Evolutionary conservation across 176 grass and related monocot genomes (phyloP).

Genomic region (Aechmea fasciata): DNA sequence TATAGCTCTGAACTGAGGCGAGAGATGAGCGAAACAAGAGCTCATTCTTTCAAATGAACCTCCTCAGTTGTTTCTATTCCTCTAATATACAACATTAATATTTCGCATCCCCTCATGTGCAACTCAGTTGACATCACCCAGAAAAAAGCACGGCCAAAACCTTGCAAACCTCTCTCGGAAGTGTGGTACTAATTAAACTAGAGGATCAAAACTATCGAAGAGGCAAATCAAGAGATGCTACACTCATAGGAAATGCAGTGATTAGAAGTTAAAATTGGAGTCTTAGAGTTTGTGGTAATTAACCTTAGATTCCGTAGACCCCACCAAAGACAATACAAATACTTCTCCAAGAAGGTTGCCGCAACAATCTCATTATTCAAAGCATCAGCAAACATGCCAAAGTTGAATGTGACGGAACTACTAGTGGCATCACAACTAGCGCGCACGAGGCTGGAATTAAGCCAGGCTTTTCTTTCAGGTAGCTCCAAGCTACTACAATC

Average conservation of each 20-base stretch:
- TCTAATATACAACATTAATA: too few relatives aligned
- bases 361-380: conserved; percentile 36
- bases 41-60: too few relatives aligned
- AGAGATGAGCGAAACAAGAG: too few relatives aligned
- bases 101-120: too few relatives aligned
- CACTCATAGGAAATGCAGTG: too few relatives aligned
- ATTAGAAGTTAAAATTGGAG: too few relatives aligned
- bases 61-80: too few relatives aligned
- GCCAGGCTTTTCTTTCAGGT: conserved; percentile 34
- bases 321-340: conserved; percentile 98
- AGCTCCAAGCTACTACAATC: conserved; percentile 36
- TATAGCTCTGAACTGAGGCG: too few relatives aligned
- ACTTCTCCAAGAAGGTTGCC: conserved; percentile 61
- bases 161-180: too few relatives aligned
- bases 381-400: conserved; percentile 59
- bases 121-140: too few relatives aligned
- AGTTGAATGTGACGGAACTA: conserved; percentile 33
- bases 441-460: conserved; percentile 19
- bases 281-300: background rate
- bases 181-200: too few relatives aligned
- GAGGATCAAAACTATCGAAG: background rate
- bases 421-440: conserved; percentile 29
- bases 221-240: background rate
- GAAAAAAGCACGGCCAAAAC: too few relatives aligned
- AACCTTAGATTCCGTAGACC: conserved; percentile 83